Conservation (phyloP, 2,329 filamentous ascomycete genomes). For the Talaromyces albobiverticillius region DNA sequence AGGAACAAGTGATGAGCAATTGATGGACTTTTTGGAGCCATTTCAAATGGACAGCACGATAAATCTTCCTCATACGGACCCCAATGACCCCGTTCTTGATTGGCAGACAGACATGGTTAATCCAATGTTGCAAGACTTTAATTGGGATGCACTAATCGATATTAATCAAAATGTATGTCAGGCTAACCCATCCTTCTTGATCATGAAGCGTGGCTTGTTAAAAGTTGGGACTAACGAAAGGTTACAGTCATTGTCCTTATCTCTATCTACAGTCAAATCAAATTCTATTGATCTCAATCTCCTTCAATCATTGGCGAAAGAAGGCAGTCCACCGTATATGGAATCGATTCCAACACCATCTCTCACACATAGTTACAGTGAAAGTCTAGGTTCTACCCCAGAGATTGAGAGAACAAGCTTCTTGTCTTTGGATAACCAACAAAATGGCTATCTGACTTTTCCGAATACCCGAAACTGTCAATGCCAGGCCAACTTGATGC, state of each 20-base stretch:
- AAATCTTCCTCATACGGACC: not conserved
- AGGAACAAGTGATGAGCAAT: not conserved
- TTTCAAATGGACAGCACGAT: not conserved
- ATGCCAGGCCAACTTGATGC: slow-evolving; percentile 5
- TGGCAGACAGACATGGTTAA: not conserved
- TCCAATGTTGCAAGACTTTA: not conserved
- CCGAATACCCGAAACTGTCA: not conserved
- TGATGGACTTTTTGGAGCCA: not conserved
- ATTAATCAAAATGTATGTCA: not conserved
- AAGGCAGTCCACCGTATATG: not conserved
- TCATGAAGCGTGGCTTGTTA: too few relatives aligned
- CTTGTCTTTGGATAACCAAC: not conserved
- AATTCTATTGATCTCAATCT: not conserved
- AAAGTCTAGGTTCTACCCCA: not conserved
- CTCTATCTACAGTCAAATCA: not conserved
- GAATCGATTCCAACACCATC: not conserved
- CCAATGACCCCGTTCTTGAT: not conserved
- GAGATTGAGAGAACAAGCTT: not conserved
- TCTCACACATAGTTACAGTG: not conserved
- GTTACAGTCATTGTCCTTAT: not conserved
- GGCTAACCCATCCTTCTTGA: not conserved
- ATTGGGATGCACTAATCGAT: not conserved
- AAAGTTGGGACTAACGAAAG: too few relatives aligned
- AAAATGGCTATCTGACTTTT: not conserved
- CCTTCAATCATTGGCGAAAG: not conserved